phyloP scores from a whole-genome alignment of 202 grass and related monocot genomes.

The Cymbopogon flexuosus region DNA sequence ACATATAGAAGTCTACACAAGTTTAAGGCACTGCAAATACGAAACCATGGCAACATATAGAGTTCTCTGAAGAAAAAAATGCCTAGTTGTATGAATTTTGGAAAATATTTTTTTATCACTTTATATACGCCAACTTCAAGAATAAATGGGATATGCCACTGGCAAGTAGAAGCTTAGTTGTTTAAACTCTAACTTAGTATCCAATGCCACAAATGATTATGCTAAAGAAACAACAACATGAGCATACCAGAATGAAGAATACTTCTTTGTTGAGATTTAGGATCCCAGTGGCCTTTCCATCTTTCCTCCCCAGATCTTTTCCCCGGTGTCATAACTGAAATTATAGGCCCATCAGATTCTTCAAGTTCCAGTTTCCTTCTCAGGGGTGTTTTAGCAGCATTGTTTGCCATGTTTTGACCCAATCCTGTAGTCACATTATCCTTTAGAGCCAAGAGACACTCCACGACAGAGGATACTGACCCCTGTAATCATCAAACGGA shows the following conservation, averaged over 20 bases:
- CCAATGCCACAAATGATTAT: constrained; percentile 4
- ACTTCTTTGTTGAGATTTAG: constrained; percentile 47
- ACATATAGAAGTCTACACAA: background rate
- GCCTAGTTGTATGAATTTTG: background rate
- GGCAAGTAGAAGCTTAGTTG: constrained; percentile 2
- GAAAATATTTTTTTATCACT: background rate
- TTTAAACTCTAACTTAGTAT: constrained; percentile 14
- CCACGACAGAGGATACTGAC: constrained; percentile 67
- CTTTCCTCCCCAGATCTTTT: constrained; percentile 48
- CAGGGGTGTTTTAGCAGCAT: constrained; percentile 46
- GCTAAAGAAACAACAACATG: constrained; percentile 13
- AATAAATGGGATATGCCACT: constrained; percentile 1
- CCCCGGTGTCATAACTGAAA: constrained; percentile 36
- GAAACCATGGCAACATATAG: constrained; percentile 5
- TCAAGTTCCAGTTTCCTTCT: constrained; percentile 67
- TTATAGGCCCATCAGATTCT: constrained; percentile 37
- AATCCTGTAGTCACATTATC: constrained; percentile 50
- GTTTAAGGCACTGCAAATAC: background rate
- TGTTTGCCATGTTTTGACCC: constrained; percentile 41
- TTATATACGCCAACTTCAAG: background rate
- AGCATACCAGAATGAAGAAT: constrained; percentile 41
- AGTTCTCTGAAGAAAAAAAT: background rate
- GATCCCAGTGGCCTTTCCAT: constrained; percentile 44
- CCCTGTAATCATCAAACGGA: constrained; percentile 51
- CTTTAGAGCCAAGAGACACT: constrained; percentile 74